Percentiles rank a stretch among this genome's conserved stretches.
phyloP scores from a whole-genome alignment of 2,329 filamentous ascomycete species.

The Clarireedia hainanense region DNA sequence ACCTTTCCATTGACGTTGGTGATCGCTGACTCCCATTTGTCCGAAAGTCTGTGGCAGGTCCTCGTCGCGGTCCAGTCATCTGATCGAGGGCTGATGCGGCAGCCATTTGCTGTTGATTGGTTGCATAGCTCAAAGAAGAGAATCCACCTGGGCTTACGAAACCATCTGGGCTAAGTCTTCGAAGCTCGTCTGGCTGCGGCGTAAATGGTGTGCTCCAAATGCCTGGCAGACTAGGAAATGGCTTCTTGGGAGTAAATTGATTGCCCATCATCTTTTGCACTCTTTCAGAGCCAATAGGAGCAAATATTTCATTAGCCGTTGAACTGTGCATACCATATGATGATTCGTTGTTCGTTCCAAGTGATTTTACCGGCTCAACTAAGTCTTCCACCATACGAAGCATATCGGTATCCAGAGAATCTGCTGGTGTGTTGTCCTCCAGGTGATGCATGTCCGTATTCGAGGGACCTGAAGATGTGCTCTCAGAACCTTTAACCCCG shows the following conservation, averaged over 20 bases:
- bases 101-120: constrained; percentile 16
- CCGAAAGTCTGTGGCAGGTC: constrained; percentile 11
- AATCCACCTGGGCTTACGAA: constrained; percentile 25
- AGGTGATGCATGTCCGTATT: constrained; percentile 46
- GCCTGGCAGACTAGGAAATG: constrained; percentile 32
- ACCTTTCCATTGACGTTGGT: constrained; percentile 10
- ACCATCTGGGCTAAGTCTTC: constrained; percentile 31
- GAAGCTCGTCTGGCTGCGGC: constrained; percentile 34
- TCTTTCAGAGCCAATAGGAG: constrained; percentile 30
- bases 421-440: constrained; percentile 39
- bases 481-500: background rate
- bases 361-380: constrained; percentile 32
- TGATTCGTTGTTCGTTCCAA: constrained; percentile 34
- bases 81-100: constrained; percentile 22
- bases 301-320: constrained; percentile 44
- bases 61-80: constrained; percentile 14
- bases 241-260: constrained; percentile 22
- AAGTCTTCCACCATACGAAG: constrained; percentile 51
- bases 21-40: constrained; percentile 4
- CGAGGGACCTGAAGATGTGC: constrained; percentile 19
- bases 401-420: constrained; percentile 39
- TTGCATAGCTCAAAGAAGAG: constrained; percentile 27
- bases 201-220: constrained; percentile 39
- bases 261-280: constrained; percentile 27
- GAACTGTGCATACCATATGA: constrained; percentile 49